These are phyloP conservation scores for Clarireedia homoeocarpa DNA, from an alignment of 2,329 filamentous ascomycete genomes.

Conservation along the genomic window DNA sequence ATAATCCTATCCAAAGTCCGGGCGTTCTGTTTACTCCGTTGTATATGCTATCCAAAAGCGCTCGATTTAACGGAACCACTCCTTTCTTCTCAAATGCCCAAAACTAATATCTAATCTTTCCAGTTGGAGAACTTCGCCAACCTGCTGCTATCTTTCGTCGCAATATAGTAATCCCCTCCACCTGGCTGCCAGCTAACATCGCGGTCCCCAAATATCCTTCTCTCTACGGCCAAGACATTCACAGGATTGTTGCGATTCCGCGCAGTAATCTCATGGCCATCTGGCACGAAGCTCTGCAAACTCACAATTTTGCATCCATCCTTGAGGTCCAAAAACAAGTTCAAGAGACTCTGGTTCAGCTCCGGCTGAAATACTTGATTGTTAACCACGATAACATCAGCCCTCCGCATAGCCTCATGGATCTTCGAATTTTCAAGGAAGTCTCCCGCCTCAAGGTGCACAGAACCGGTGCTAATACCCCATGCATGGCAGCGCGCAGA, in stretches of 20 bases:
- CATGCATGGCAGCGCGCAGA: constrained; percentile 77
- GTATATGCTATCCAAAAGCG: not conserved
- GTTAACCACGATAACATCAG: constrained; percentile 95
- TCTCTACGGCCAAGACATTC: constrained; percentile 71
- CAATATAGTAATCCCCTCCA: constrained; percentile 81
- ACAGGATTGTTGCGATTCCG: constrained; percentile 72
- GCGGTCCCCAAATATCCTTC: constrained; percentile 57
- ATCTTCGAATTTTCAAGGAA: constrained; percentile 71
- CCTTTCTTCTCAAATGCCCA: not conserved
- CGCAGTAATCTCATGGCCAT: constrained; percentile 64
- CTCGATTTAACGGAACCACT: not conserved
- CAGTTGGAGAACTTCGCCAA: constrained; percentile 4
- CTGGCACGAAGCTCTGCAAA: constrained; percentile 82
- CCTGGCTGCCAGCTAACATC: constrained; percentile 87
- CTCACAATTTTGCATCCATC: constrained; percentile 84
- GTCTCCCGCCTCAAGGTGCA: constrained; percentile 75
- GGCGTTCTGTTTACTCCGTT: not conserved
- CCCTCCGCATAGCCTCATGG: constrained; percentile 64
- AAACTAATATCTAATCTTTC: not conserved
- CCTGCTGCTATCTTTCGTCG: constrained; percentile 48
- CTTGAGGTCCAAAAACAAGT: constrained; percentile 91
- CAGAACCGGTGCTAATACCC: constrained; percentile 73
- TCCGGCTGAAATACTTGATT: constrained; percentile 91
- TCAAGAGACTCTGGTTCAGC: constrained; percentile 76
- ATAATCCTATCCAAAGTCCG: not conserved